phyloP scores from a whole-genome alignment of 140 eudicot species.

The Bidens hawaiensis region DNA sequence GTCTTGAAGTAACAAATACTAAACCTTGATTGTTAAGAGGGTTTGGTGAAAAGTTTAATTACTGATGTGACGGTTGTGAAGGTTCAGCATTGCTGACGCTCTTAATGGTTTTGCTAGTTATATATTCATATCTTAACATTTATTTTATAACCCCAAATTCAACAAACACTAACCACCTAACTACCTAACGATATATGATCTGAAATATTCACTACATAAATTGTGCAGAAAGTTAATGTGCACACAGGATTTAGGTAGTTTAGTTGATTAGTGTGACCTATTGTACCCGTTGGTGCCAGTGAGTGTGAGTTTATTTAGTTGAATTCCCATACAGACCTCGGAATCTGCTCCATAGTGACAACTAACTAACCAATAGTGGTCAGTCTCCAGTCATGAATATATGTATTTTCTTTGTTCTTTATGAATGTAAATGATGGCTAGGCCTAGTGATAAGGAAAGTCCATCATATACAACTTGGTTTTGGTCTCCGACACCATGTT shows the following conservation, averaged over 20 bases:
- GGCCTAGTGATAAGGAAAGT: conserved; percentile 15
- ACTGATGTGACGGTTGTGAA: too few relatives aligned
- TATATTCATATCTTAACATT: too few relatives aligned
- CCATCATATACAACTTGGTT: conserved; percentile 34
- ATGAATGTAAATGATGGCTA: conserved; percentile 9
- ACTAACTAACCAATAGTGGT: neutral
- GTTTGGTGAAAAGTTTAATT: too few relatives aligned
- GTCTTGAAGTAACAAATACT: too few relatives aligned
- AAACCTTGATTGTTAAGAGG: too few relatives aligned
- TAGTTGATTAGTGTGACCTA: neutral
- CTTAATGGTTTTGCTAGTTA: too few relatives aligned
- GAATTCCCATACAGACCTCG: neutral
- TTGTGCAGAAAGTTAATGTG: too few relatives aligned
- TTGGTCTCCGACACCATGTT: conserved; percentile 39
- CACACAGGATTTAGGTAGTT: neutral
- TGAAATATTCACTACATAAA: too few relatives aligned
- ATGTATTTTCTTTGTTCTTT: conserved; percentile 5
- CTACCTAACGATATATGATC: too few relatives aligned
- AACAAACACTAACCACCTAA: too few relatives aligned
- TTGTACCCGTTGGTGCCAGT: neutral
- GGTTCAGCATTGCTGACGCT: too few relatives aligned
- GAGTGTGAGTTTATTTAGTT: neutral
- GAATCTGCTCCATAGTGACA: conserved; percentile 1
- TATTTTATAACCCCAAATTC: too few relatives aligned
- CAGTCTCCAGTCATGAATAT: neutral